Evolutionary conservation across 306 rosid species (phyloP), one percentile per base, ranked within the genome.

Genomic region (Hylodesmum podocarpum): DNA sequence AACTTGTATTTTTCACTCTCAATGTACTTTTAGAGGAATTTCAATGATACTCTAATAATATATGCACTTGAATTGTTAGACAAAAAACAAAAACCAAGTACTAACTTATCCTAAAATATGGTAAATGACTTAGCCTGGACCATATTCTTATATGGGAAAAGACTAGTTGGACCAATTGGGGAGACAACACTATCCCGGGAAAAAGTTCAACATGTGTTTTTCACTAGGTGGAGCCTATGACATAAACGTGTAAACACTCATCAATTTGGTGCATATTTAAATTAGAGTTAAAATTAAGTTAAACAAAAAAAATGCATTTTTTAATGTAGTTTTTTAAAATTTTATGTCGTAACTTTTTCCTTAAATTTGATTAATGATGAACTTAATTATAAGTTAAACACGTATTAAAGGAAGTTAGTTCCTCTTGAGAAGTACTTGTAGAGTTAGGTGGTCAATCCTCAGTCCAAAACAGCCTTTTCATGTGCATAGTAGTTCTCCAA

Each of bases 111-210:
- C 44, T 0, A 39, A 39, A 14, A 39, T 39, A 8, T 39, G 44
- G 44, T 39, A 1, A 39, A 39, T 39, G 44, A 10, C 44, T 39
- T 39, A 39, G 14, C 3, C 14, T 39, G 49, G 49, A 43, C 18
- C 16, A 12, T 13, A 12, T 43, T 43, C 5, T 51, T 51, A 15
- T 21, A 3, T 57, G 10, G 64, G 37, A 14, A 24, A 54, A 54
- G n/a, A n/a, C n/a, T n/a, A 1, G 62, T 1, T 54, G 62, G 31
- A 54, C 3, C 33, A 54, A 24, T 13, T 7, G 14, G 37, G 54
- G 41, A 59, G 77, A 78, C 82, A 78, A 11, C 19, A 57, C 21
- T 54, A 69, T 47, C 50, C 80, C 1, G 36, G 13, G 22, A 37
- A 28, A 64, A 47, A 7, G 18, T 28, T 43, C 27, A 78, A 21